These are phyloP conservation scores for Ganoderma resinaceum DNA, from an alignment of 1,284 basidiomycete genomes.

Conservation along the genomic window DNA sequence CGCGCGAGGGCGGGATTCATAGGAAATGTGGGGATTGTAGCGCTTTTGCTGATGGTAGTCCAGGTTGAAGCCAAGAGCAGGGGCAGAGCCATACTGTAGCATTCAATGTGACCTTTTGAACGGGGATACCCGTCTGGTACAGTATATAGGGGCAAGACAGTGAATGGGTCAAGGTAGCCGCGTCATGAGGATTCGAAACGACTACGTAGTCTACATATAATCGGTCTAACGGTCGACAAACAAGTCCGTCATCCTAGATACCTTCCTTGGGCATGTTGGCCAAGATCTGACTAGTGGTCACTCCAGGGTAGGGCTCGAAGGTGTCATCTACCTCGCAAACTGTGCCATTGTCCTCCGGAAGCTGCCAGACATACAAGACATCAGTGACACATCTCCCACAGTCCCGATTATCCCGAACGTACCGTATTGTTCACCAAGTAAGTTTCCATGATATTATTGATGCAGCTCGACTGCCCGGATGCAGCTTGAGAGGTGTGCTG, in stretches of 20 bases:
- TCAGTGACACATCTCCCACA: background rate
- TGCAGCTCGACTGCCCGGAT: slow-evolving; percentile 1
- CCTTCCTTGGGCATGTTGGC: background rate
- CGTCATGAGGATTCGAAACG: too few species aligned
- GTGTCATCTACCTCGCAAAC: slow-evolving; percentile 15
- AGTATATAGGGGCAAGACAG: too few species aligned
- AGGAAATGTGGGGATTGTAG: too few species aligned
- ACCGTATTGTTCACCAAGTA: slow-evolving; percentile 16
- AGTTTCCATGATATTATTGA: background rate
- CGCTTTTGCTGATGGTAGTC: too few species aligned
- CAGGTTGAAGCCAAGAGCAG: too few species aligned
- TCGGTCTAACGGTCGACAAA: too few species aligned
- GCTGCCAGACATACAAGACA: background rate
- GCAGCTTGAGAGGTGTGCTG: slow-evolving; percentile 5
- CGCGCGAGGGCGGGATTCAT: too few species aligned
- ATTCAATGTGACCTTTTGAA: too few species aligned
- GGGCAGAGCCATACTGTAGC: too few species aligned
- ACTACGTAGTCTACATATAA: too few species aligned
- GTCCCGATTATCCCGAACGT: background rate
- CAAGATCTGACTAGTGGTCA: background rate
- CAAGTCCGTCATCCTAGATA: background rate
- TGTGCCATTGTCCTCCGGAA: slow-evolving; percentile 7
- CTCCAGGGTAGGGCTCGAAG: slow-evolving; percentile 8
- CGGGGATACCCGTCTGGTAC: too few species aligned
- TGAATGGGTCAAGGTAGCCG: too few species aligned